Base-by-base conservation (phyloP, 176 grass and related monocot species). In the Eremochloa ophiuroides region DNA sequence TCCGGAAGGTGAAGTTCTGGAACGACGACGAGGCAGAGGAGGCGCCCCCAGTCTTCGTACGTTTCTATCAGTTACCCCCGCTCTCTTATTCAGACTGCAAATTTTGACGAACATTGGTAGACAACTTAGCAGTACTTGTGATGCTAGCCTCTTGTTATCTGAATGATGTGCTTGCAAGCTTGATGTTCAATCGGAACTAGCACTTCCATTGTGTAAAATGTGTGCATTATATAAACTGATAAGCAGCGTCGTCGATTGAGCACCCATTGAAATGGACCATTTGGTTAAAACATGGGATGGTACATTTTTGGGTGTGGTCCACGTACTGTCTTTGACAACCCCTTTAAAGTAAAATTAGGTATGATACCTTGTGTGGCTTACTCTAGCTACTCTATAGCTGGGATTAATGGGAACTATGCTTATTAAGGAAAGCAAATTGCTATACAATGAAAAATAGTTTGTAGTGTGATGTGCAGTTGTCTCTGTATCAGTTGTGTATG, bases 1-100 rank as follows among this genome's bases (percentile, higher is more conserved):
- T 99, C 74, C 88, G 93, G 44, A 99, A 99, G 92, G 97, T 99
- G 64, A 99, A 99, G 85, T 99, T 99, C 91, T 96, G 97, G 97
- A 99, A 99, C 66, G 93, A 93, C 47, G 97, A 99, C 38, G 93
- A 99, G 92, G 87, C 87, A 61, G 97, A 93, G 91, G 93, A 99
- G 86, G 97, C 97, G 55, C 97, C 97, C 16, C 97, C 91, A 59
- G 93, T 99, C 55, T 99, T 99, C 78, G 97, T 99, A 95, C 27
- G 91, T 73, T 11, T 58, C 75, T 69, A 13, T 12, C 25, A 26
- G 62, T 59, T 12, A 47, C 46, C 51, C 60, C 58, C 2, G 6
- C 9, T 11, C 15, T 74, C 25, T 65, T 62, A 44, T 63, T 67
- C 34, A 10, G 6, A 6, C 71, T 31, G 10, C 15, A 27, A 23